phyloP scores from a whole-genome alignment of 148 eudicot species.

The Camellia granthamiana region DNA sequence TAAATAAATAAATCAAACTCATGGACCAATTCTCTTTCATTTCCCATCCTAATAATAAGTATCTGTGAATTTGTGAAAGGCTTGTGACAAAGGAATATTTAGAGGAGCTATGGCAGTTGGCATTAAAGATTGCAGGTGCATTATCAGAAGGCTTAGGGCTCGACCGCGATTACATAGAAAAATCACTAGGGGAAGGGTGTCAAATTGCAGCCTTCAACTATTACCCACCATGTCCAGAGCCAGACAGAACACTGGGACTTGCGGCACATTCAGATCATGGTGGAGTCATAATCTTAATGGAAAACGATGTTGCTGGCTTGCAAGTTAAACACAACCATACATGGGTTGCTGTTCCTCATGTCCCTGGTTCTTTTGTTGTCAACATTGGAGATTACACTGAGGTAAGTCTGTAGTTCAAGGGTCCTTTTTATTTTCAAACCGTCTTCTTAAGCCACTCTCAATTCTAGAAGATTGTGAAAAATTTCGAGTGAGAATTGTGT shows the following conservation, averaged over 20 bases:
- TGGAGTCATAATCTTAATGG: constrained; percentile 22
- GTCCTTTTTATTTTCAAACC: too few species aligned
- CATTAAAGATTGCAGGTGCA: not conserved
- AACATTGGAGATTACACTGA: constrained; percentile 12
- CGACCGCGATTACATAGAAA: not conserved
- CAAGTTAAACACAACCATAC: constrained; percentile 19
- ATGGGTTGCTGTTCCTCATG: constrained; percentile 13
- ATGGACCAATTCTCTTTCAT: too few species aligned
- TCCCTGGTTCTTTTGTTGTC: constrained; percentile 1
- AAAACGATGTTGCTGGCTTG: constrained; percentile 25
- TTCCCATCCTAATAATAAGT: too few species aligned
- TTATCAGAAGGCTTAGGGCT: constrained; percentile 6
- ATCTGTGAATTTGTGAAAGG: not conserved
- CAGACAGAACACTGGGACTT: constrained; percentile 22
- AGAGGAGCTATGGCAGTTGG: not conserved
- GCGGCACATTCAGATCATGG: constrained; percentile 31
- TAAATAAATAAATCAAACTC: too few species aligned
- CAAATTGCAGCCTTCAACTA: constrained; percentile 7
- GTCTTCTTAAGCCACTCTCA: too few species aligned
- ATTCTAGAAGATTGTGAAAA: too few species aligned
- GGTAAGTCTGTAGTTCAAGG: not conserved
- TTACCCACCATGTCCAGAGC: constrained; percentile 14
- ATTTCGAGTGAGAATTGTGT: too few species aligned
- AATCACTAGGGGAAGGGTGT: not conserved
- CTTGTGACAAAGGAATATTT: not conserved